Percentiles rank a stretch among this genome's conserved stretches.
phyloP scores from a whole-genome alignment of 23 red algal genomes.

The Gracilariopsis chorda region DNA sequence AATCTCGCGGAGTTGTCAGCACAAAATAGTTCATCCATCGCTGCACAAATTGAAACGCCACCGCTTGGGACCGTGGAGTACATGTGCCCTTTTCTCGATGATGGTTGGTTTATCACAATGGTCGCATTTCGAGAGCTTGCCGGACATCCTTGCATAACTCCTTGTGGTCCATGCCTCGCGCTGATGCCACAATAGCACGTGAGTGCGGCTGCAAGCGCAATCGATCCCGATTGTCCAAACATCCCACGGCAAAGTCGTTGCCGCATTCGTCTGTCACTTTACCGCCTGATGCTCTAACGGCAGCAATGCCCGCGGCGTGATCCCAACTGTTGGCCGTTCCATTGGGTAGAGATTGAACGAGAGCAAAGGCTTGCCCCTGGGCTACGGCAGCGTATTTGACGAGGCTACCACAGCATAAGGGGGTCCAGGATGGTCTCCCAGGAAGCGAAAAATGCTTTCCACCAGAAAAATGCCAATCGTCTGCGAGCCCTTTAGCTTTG shows the following conservation, averaged over 20 bases:
- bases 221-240: neutral
- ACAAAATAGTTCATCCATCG: too few species aligned
- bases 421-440: neutral
- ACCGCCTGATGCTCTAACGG: conserved; percentile 8
- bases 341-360: neutral
- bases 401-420: conserved; percentile 35
- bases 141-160: neutral
- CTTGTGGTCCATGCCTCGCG: neutral
- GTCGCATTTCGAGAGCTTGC: too few species aligned
- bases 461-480: conserved; percentile 18
- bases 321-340: conserved; percentile 12
- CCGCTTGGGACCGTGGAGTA: too few species aligned
- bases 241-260: neutral
- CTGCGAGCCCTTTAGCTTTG: neutral
- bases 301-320: conserved; percentile 37
- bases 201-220: neutral
- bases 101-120: too few species aligned
- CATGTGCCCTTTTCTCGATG: too few species aligned
- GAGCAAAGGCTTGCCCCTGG: neutral
- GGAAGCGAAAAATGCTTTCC: neutral
- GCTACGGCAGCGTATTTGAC: conserved; percentile 45
- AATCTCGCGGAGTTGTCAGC: too few species aligned
- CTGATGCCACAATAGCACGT: conserved; percentile 22
- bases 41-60: too few species aligned
- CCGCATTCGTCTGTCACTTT: conserved; percentile 19